phyloP scores from a whole-genome alignment of 2,329 filamentous ascomycete species.

The Didymella pinodella region DNA sequence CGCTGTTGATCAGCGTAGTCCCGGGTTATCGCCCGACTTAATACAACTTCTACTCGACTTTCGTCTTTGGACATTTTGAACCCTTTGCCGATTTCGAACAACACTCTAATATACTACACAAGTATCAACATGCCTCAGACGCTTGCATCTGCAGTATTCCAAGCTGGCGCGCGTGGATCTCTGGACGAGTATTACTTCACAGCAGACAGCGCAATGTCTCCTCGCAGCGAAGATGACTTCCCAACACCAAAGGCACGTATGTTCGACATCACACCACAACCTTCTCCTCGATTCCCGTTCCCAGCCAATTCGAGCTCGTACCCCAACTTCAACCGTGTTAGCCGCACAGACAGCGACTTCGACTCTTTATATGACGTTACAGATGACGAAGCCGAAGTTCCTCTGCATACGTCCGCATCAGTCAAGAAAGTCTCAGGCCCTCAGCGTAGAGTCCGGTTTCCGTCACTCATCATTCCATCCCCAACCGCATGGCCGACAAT shows the following conservation, averaged over 20 bases:
- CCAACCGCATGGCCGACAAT: conserved; percentile 65
- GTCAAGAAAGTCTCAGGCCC: conserved; percentile 53
- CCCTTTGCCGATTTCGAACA: conserved; percentile 23
- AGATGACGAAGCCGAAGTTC: conserved; percentile 71
- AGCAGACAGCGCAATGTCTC: conserved; percentile 50
- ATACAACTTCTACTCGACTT: conserved; percentile 39
- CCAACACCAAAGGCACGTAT: conserved; percentile 74
- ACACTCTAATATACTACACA: conserved; percentile 40
- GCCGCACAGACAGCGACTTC: conserved; percentile 75
- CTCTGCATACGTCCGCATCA: conserved; percentile 61
- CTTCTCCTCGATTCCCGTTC: conserved; percentile 61
- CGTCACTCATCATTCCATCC: conserved; percentile 66
- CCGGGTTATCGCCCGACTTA: conserved; percentile 48
- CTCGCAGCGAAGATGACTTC: conserved; percentile 66
- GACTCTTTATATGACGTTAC: conserved; percentile 89
- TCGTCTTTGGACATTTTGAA: conserved; percentile 33
- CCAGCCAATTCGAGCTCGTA: conserved; percentile 48
- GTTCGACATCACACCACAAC: conserved; percentile 60
- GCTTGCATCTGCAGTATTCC: conserved; percentile 60
- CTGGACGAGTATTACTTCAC: conserved; percentile 62
- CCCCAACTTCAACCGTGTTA: conserved; percentile 68
- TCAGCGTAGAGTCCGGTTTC: conserved; percentile 59
- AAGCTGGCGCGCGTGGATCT: conserved; percentile 62
- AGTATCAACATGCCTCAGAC: conserved; percentile 56
- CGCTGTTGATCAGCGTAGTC: conserved; percentile 55